phyloP scores from a whole-genome alignment of 208 protist species.

The Porcisia deanei region DNA sequence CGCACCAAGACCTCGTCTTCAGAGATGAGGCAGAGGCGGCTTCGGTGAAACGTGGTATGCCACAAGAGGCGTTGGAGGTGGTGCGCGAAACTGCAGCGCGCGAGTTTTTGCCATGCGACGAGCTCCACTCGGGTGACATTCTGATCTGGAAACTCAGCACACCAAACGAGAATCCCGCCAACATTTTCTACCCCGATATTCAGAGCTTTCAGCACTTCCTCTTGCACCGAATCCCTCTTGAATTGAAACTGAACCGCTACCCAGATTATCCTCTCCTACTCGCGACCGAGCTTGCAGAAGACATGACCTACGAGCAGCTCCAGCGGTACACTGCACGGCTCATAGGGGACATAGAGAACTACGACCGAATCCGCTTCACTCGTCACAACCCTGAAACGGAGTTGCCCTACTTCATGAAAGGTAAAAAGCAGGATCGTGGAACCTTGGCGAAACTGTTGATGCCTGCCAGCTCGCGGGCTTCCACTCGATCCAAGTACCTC shows the following conservation, averaged over 20 bases:
- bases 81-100: slow-evolving; percentile 54
- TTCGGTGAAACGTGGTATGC: slow-evolving; percentile 15
- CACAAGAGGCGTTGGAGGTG: slow-evolving; percentile 34
- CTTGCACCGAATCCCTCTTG: slow-evolving; percentile 61
- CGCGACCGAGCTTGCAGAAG: slow-evolving; percentile 65
- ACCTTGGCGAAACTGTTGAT: slow-evolving; percentile 75
- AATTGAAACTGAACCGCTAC: slow-evolving; percentile 70
- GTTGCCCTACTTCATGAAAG: slow-evolving; percentile 89
- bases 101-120: slow-evolving; percentile 44
- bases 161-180: slow-evolving; percentile 41
- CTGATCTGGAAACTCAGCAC: slow-evolving; percentile 58
- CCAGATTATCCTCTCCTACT: slow-evolving; percentile 73
- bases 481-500: slow-evolving; percentile 53
- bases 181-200: slow-evolving; percentile 84
- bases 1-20: slow-evolving; percentile 21
- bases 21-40: slow-evolving; percentile 22
- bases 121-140: slow-evolving; percentile 68
- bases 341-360: slow-evolving; percentile 66
- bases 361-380: slow-evolving; percentile 87
- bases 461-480: slow-evolving; percentile 47
- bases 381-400: slow-evolving; percentile 86
- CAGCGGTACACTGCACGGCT: slow-evolving; percentile 81
- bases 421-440: slow-evolving; percentile 63
- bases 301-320: slow-evolving; percentile 91
- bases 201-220: slow-evolving; percentile 85